Percentiles rank a stretch among this genome's conserved stretches.
Evolutionary conservation across 805 yeast species (phyloP).

Genomic region (Cyberlindnera galapagoensis): DNA sequence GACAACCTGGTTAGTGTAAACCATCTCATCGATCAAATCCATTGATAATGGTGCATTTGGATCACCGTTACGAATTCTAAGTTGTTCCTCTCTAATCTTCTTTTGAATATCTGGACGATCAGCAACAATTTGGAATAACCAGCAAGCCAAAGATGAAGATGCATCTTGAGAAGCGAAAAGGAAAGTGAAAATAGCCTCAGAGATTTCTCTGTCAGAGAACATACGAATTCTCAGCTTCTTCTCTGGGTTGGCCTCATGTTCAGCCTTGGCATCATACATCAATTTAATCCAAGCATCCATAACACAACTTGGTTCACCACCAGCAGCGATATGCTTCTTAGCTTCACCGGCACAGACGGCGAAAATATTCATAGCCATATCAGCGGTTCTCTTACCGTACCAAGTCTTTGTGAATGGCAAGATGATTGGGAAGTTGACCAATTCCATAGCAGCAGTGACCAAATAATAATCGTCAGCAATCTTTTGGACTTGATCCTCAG

Average conservation of each 20-base stretch:
- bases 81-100: constrained; percentile 89
- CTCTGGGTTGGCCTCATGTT: constrained; percentile 43
- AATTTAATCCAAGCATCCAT: constrained; percentile 92
- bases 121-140: constrained; percentile 95
- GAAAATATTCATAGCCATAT: constrained; percentile 88
- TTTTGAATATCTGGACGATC: constrained; percentile 88
- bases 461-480: constrained; percentile 90
- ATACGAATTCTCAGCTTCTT: constrained; percentile 65
- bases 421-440: constrained; percentile 96
- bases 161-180: constrained; percentile 98
- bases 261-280: constrained; percentile 65
- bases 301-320: constrained; percentile 79
- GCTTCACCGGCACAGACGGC: constrained; percentile 86
- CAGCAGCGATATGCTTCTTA: constrained; percentile 68
- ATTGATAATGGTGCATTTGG: constrained; percentile 53
- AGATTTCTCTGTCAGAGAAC: constrained; percentile 84
- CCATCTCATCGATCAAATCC: constrained; percentile 79
- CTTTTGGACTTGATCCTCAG: constrained; percentile 80
- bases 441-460: constrained; percentile 93
- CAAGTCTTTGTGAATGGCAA: constrained; percentile 95
- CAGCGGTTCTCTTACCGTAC: constrained; percentile 94
- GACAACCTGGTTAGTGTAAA: constrained; percentile 83
- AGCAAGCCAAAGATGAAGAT: constrained; percentile 92
- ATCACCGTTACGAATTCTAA: constrained; percentile 74
- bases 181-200: constrained; percentile 95